Evolutionary conservation across 768 basidiomycete genomes (phyloP), one percentile per base, ranked within the genome.

Genomic region (Pleurotus sapidus): DNA sequence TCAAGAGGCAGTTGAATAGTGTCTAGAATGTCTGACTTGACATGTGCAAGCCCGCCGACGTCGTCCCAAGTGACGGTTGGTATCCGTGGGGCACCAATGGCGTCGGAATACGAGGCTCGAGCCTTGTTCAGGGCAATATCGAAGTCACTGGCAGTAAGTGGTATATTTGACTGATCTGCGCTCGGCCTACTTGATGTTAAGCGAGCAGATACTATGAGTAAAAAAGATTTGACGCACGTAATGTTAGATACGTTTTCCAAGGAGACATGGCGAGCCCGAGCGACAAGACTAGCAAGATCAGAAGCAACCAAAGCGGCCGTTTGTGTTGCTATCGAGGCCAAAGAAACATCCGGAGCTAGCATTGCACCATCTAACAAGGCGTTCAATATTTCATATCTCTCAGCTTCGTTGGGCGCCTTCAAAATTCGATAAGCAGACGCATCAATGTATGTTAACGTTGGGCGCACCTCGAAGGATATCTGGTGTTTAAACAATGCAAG

Each of bases 1-100:
- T 95, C 90, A 17, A 98, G 72, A 0, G 95, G 95, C 3, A 98
- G 76, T 65, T 97, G 94, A 45, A 98, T 91, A 17, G 95, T 99
- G 65, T 99, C 96, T 58, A 98, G 74, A 55, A 99, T 98, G 63
- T 98, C 96, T 38, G 83, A 72, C 68, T 98, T 98, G 57, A 97
- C 93, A 59, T 79, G 74, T 2, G 85, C 87, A 9, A 99, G 74
- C 3, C 97, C 97, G 24, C 97, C 97, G 11, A 99, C 89, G 68
- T 99, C 97, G 69, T 98, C 94, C 97, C 97, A 99, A 0, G 89
- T 82, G 0, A 99, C 95, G 60, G 81, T 89, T 1, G 97, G 97
- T 37, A 99, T 99, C 63, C 90, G 95, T 0, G 97, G 97, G 23
- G 94, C 93, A n/a, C 95, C 96, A 59, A 98, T 96, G 65, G 83